Conservation (phyloP, 345 rosid species). For the Eucalyptus pauciflora region DNA sequence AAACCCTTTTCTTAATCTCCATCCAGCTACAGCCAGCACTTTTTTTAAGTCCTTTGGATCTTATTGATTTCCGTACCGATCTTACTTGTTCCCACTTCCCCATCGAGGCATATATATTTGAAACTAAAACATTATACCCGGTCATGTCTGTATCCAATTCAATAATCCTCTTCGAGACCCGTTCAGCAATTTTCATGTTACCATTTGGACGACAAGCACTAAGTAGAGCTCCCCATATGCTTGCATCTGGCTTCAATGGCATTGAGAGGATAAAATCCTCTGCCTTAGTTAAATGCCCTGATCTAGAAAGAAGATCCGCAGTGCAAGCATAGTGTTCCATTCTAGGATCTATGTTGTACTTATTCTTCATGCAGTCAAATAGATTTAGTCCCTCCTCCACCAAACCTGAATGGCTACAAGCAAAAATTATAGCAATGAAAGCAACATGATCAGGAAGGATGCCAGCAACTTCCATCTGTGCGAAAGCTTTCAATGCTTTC, state of each 20-base stretch:
- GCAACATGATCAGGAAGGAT: constrained; percentile 39
- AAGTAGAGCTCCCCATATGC: constrained; percentile 60
- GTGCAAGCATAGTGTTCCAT: constrained; percentile 67
- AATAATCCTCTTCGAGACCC: constrained; percentile 33
- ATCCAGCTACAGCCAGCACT: constrained; percentile 70
- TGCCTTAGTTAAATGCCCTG: constrained; percentile 44
- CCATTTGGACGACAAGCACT: constrained; percentile 46
- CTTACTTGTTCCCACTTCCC: constrained; percentile 58
- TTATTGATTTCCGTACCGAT: constrained; percentile 42
- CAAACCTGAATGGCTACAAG: constrained; percentile 77
- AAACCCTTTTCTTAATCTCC: constrained; percentile 42
- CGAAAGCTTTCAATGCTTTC: constrained; percentile 40
- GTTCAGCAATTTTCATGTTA: constrained; percentile 44
- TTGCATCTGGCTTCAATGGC: constrained; percentile 47
- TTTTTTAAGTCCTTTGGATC: constrained; percentile 35
- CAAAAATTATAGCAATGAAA: constrained; percentile 45
- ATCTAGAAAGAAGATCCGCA: constrained; percentile 65
- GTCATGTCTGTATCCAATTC: constrained; percentile 41
- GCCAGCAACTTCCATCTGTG: constrained; percentile 37
- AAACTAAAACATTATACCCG: constrained; percentile 49
- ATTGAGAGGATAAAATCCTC: constrained; percentile 29
- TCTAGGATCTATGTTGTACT: constrained; percentile 33
- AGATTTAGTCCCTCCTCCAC: constrained; percentile 52
- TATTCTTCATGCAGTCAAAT: constrained; percentile 38
- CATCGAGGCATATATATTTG: constrained; percentile 53